These are phyloP conservation scores for Penicillium nordicum DNA, from an alignment of 2,329 filamentous ascomycete species.

Conservation along the genomic window DNA sequence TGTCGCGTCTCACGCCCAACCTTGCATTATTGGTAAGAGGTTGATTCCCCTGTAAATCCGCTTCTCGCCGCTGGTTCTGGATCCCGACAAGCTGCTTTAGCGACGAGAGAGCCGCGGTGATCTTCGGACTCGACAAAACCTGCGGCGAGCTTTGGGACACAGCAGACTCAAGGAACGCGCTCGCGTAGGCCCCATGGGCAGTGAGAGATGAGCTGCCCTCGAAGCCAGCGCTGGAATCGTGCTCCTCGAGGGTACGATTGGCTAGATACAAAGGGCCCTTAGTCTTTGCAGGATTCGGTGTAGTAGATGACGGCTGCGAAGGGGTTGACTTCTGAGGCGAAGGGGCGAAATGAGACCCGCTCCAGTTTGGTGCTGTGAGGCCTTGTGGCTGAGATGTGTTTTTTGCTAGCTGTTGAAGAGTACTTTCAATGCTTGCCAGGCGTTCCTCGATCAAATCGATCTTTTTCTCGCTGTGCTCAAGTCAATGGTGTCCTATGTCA, in stretches of 20 bases:
- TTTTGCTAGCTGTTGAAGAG: conserved; percentile 24
- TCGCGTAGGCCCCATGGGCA: conserved; percentile 49
- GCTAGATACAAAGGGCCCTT: conserved; percentile 19
- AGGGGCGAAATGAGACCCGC: conserved; percentile 6
- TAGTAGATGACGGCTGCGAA: conserved; percentile 4
- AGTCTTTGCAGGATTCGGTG: neutral
- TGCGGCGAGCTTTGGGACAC: conserved; percentile 36
- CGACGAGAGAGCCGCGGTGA: conserved; percentile 37
- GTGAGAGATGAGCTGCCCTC: conserved; percentile 51
- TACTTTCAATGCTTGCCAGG: conserved; percentile 47
- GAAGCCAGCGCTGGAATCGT: conserved; percentile 35
- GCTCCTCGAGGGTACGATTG: conserved; percentile 27
- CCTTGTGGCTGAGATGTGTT: conserved; percentile 8
- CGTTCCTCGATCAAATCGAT: conserved; percentile 53
- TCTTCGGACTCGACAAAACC: conserved; percentile 36
- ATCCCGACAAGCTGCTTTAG: conserved; percentile 40
- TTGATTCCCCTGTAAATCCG: conserved; percentile 26
- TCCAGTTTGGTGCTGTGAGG: neutral
- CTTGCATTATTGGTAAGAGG: conserved; percentile 25
- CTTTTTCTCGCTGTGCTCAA: conserved; percentile 46
- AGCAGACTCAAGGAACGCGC: conserved; percentile 41
- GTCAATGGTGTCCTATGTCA: neutral
- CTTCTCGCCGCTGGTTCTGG: conserved; percentile 29
- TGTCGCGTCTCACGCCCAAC: conserved; percentile 22
- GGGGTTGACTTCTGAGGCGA: conserved; percentile 6